phyloP scores from a whole-genome alignment of 257 asterid species.

The Schizonepeta tenuifolia region DNA sequence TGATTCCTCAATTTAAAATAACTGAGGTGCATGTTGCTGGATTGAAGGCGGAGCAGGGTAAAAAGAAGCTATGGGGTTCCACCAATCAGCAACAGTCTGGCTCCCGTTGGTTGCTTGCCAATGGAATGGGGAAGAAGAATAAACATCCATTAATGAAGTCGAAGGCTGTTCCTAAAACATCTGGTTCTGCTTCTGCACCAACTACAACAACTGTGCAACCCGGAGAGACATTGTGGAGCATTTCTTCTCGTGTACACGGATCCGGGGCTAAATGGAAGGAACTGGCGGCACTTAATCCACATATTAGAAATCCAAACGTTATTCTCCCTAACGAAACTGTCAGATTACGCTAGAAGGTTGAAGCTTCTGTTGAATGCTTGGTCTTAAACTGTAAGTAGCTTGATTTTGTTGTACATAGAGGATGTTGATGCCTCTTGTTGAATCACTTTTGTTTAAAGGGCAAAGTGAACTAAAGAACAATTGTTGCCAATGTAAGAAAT shows the following conservation, averaged over 20 bases:
- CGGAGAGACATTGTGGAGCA: slow-evolving; percentile 79
- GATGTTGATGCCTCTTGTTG: neutral
- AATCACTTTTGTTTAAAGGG: slow-evolving; percentile 7
- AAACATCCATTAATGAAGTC: slow-evolving; percentile 81
- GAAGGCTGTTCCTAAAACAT: slow-evolving; percentile 46
- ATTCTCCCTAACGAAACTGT: slow-evolving; percentile 48
- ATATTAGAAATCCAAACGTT: slow-evolving; percentile 63
- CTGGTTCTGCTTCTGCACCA: slow-evolving; percentile 45
- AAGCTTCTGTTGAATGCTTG: neutral
- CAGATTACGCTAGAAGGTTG: slow-evolving; percentile 41
- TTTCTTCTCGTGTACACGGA: slow-evolving; percentile 68
- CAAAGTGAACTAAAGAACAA: slow-evolving; percentile 15
- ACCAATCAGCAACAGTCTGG: slow-evolving; percentile 79
- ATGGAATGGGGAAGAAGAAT: slow-evolving; percentile 98
- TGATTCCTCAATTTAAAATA: slow-evolving; percentile 70
- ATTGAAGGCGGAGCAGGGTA: slow-evolving; percentile 63
- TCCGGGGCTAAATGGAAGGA: slow-evolving; percentile 59
- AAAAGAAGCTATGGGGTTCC: slow-evolving; percentile 89
- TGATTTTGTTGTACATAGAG: slow-evolving; percentile 27
- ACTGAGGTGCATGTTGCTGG: slow-evolving; percentile 89
- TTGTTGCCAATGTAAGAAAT: slow-evolving; percentile 4
- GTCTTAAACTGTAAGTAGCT: slow-evolving; percentile 23
- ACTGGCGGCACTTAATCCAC: slow-evolving; percentile 52
- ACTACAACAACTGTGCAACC: slow-evolving; percentile 49
- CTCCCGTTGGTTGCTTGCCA: slow-evolving; percentile 96